Evolutionary conservation across 495 filamentous ascomycete genomes (phyloP), one percentile per base, ranked within the genome.

Genomic region (Neurospora discreta): DNA sequence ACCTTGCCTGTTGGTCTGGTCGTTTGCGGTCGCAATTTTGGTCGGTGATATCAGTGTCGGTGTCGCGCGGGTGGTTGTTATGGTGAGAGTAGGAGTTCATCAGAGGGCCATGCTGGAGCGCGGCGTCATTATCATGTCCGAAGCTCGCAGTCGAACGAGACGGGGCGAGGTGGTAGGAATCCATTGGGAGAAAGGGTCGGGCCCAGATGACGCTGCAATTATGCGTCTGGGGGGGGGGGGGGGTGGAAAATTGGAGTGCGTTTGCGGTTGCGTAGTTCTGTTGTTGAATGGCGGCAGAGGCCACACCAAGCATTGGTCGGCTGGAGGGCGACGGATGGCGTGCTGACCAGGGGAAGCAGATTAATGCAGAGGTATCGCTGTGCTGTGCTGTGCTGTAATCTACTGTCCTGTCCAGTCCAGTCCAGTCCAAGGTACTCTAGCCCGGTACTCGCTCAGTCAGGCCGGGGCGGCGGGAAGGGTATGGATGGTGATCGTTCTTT

Each of bases 21-120:
- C 81, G 77, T 71, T 80, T 74, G 40, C 82, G 79, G 68, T 82
- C 76, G 73, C 80, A 84, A 71, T 76, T 83, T 68, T 84, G 74
- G 40, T 74, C 76, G 39, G 46, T 76, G 44, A 16, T 33, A 65
- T 33, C 52, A 26, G 52, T 33, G 6, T 36, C 41, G 15, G 42
- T 20, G n/a, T 70, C 67, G 41, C 1, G 38, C 43, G 75, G 72
- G 8, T 65, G 44, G 13, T 69, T 69, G 41, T 68, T 39, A 40
- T 68, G 36, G 43, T 40, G 30, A 11, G 30, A 8, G 73, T 30
- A 11, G 23, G 26, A 39, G 16, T 74, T 74, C 75, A 75, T 73
- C 75, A 75, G 73, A 74, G 69, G 39, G 72, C 78, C 75, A 80
- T 79, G 69, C 30, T 70, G 39, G 13, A 43, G 26, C 72, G 41